Evolutionary conservation across 1,284 basidiomycete species (phyloP).

Genomic region (Cutaneotrichosporon dermatis): DNA sequence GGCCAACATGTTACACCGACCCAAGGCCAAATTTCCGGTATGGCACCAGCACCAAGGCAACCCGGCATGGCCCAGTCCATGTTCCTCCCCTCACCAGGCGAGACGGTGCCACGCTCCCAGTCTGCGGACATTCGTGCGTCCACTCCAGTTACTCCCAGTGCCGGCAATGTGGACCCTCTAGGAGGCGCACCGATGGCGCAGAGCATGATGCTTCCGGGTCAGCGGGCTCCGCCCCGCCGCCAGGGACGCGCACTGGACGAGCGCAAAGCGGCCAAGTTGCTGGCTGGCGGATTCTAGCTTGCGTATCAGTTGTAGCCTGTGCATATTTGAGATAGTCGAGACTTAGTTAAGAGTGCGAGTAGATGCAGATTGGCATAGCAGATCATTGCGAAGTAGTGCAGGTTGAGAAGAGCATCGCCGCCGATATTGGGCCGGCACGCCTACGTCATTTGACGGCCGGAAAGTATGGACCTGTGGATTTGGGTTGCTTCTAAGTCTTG

Average conservation of each 20-base stretch:
- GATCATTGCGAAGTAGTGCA: too few species aligned
- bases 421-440: too few species aligned
- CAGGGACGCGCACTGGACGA: slow-evolving; percentile 37
- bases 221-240: slow-evolving; percentile 21
- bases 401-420: neutral
- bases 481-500: too few species aligned
- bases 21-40: neutral
- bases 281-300: slow-evolving; percentile 43
- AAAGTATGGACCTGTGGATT: too few species aligned
- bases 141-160: slow-evolving; percentile 8
- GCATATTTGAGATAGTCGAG: neutral
- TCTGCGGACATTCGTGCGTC: slow-evolving; percentile 7
- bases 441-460: too few species aligned
- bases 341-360: too few species aligned
- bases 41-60: neutral
- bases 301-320: neutral
- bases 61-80: slow-evolving; percentile 29
- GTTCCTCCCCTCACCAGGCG: slow-evolving; percentile 33
- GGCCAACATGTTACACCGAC: too few species aligned
- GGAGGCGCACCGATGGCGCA: slow-evolving; percentile 31
- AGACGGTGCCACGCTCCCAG: slow-evolving; percentile 2
- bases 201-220: slow-evolving; percentile 41
- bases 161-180: slow-evolving; percentile 9
- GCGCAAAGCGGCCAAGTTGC: slow-evolving; percentile 44
- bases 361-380: too few species aligned